phyloP scores from a whole-genome alignment of 2,329 filamentous ascomycete species.

The Aspergillus novoparasiticus region DNA sequence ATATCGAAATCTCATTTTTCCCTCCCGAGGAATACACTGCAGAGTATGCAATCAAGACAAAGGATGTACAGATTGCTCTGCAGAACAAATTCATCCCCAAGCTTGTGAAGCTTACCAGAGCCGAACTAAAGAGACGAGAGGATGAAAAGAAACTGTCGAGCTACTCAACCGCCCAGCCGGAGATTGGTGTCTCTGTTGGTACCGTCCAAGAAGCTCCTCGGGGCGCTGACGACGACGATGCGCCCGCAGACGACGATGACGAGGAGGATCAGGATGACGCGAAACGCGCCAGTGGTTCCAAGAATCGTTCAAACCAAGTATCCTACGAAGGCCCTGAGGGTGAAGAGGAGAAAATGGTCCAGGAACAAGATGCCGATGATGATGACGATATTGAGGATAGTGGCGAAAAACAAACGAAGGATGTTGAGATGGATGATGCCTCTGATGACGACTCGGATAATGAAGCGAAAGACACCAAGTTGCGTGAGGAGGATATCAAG shows the following conservation, averaged over 20 bases:
- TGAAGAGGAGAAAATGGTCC: conserved; percentile 79
- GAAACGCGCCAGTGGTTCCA: conserved; percentile 60
- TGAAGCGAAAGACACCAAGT: conserved; percentile 45
- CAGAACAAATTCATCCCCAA: conserved; percentile 76
- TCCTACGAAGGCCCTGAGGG: conserved; percentile 94
- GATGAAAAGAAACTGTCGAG: conserved; percentile 58
- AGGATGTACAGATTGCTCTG: conserved; percentile 78
- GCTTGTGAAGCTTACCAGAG: conserved; percentile 70
- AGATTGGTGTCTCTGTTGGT: conserved; percentile 68
- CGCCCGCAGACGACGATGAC: conserved; percentile 69
- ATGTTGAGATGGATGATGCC: conserved; percentile 38
- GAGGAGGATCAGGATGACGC: conserved; percentile 76
- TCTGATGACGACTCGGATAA: conserved; percentile 46
- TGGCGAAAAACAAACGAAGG: conserved; percentile 29
- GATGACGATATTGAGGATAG: conserved; percentile 56
- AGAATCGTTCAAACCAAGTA: conserved; percentile 77
- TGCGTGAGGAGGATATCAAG: conserved; percentile 67
- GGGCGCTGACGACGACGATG: conserved; percentile 54
- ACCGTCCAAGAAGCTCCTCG: conserved; percentile 55
- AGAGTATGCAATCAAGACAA: conserved; percentile 79
- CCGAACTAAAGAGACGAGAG: conserved; percentile 78
- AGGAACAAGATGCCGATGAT: conserved; percentile 61
- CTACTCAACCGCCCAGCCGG: conserved; percentile 71
- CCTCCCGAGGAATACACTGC: conserved; percentile 78
- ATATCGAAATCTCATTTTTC: conserved; percentile 81